Base-by-base conservation (phyloP, 495 filamentous ascomycete species). In the Cercophora scortea region DNA sequence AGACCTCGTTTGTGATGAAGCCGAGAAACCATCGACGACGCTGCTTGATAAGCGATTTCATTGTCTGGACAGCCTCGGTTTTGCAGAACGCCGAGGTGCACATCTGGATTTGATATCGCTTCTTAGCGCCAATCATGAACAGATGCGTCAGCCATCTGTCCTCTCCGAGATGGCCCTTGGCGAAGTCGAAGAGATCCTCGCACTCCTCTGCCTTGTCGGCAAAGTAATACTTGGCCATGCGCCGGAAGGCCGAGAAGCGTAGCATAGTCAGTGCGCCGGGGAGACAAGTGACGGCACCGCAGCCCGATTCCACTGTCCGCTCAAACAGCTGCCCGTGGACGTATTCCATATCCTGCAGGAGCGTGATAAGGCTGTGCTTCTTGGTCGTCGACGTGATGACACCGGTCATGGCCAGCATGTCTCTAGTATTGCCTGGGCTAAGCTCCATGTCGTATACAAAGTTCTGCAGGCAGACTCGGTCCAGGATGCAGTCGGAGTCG, bases 381-480 rank as follows among this genome's bases (percentile, higher is more conserved):
- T 84, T 79, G 0, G 93, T 96, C 0, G 93, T 98, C 1, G 89
- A 88, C 2, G 93, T 98, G 59, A 98, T 97, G 56, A 98, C 88
- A 9, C 93, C 93, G 4, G 93, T 97, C 93, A 97, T 97, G 36
- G 93, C 93, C 55, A 97, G 72, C 92, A 96, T 96, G 66, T 90
- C 90, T 56, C 85, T 81, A 62, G 88, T 84, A 71, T 90, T 95
- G 19, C 91, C 90, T 4, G 93, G 92, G 69, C 93, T 96, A 25
- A 98, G 75, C 66, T 98, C 92, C 93, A 98, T 98, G 62, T 96
- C 93, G 65, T 94, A 97, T 72, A 98, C 89, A 66, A 98, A 96
- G 59, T 98, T 98, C 67, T 96, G 92, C 55, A 98, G 80, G 67
- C 93, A 97, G 25, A 91, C 80, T 50, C 82, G 81, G 71, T 98